These are phyloP conservation scores for Pseudonitzschia multiseries DNA, from an alignment of 108 stramenopile species.

Conservation along the genomic window DNA sequence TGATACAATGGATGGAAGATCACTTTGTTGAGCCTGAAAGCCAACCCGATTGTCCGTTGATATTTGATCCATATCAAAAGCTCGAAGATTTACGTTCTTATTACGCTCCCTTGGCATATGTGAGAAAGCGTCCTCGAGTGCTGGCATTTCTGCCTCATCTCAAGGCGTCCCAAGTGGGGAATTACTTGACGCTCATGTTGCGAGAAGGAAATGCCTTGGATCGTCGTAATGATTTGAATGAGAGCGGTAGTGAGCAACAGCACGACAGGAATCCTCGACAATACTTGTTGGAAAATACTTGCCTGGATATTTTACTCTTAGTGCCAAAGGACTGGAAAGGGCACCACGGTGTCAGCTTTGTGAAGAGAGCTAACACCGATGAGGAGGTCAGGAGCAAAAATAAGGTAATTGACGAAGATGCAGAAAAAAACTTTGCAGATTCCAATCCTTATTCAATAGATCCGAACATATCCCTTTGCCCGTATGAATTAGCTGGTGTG, in stretches of 20 bases:
- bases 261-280: constrained; percentile 1
- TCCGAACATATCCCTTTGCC: constrained; percentile 65
- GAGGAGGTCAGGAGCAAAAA: neutral
- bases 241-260: neutral
- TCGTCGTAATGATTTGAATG: neutral
- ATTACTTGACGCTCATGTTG: constrained; percentile 15
- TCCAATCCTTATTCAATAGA: constrained; percentile 16
- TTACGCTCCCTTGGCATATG: neutral
- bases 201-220: constrained; percentile 31
- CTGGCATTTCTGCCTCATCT: constrained; percentile 12
- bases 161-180: constrained; percentile 1
- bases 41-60: neutral
- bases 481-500: constrained; percentile 70
- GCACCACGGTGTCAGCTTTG: neutral
- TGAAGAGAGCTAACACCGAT: neutral
- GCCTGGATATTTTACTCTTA: constrained; percentile 22
- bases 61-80: neutral
- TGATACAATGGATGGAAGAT: too few relatives aligned
- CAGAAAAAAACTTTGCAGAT: neutral
- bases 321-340: neutral
- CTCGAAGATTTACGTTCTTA: neutral
- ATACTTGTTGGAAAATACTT: constrained; percentile 31
- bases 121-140: neutral
- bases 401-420: neutral
- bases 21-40: neutral